Conservation (phyloP, 495 filamentous ascomycete species). For the Poronia punctata region DNA sequence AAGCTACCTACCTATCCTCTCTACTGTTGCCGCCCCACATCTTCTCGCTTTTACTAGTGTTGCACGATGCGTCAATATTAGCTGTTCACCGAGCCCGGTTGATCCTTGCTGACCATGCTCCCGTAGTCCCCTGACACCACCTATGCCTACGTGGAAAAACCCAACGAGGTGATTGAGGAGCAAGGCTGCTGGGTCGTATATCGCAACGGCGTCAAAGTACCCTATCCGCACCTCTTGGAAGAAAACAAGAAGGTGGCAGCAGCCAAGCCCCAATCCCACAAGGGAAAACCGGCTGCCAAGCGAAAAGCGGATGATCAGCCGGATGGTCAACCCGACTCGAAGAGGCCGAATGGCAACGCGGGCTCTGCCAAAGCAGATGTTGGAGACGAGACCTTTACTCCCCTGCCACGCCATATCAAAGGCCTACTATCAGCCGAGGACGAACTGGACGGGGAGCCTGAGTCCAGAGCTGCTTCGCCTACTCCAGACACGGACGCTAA, state of each 20-base stretch:
- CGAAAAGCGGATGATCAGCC: slow-evolving; percentile 34
- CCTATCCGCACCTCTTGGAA: slow-evolving; percentile 23
- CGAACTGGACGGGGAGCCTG: slow-evolving; percentile 30
- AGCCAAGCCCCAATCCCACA: slow-evolving; percentile 8
- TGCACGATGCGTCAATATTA: neutral
- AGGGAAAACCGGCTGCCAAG: slow-evolving; percentile 23
- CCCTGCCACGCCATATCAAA: slow-evolving; percentile 30
- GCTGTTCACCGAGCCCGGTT: neutral
- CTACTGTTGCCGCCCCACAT: no score
- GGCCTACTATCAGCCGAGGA: slow-evolving; percentile 37
- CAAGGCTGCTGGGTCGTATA: slow-evolving; percentile 24
- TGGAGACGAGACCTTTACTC: slow-evolving; percentile 17
- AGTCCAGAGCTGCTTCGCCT: slow-evolving; percentile 33
- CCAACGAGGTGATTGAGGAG: slow-evolving; percentile 22
- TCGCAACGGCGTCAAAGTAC: slow-evolving; percentile 28
- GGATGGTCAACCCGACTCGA: slow-evolving; percentile 32
- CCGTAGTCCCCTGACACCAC: slow-evolving; percentile 25
- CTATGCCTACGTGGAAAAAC: slow-evolving; percentile 28
- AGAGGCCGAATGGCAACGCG: slow-evolving; percentile 22
- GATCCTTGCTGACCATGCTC: slow-evolving; percentile 10
- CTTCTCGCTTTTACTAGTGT: slow-evolving; percentile 2
- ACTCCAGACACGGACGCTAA: slow-evolving; percentile 13
- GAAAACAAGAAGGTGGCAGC: slow-evolving; percentile 11
- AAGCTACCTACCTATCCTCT: slow-evolving; percentile 23
- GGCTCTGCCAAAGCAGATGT: slow-evolving; percentile 5